Base-by-base conservation (phyloP, 805 yeast genomes). In the Candida broadrunensis region DNA sequence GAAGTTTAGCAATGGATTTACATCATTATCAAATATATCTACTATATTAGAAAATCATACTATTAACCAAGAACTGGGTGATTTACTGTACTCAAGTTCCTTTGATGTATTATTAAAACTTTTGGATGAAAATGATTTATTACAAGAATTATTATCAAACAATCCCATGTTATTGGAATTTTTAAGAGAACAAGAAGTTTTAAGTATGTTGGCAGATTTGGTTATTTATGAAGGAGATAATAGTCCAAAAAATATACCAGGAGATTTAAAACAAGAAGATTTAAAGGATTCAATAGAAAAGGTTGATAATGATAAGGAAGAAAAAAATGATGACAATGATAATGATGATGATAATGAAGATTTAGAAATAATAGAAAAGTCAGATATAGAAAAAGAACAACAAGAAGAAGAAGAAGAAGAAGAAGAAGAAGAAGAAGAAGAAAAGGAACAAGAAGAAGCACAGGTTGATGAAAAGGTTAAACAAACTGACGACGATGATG, bases 1-100 rank as follows among this genome's bases (percentile, higher is more conserved):
- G 75, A 70, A 70, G 51, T 68, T 70, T 50, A 66, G 70, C 45
- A 70, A 67, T 51, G 75, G 75, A 37, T 69, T 68, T 50, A 63
- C 72, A 20, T 66, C 73, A 36, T 51, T 68, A 29, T 66, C 72
- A 23, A 70, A 68, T 38, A 63, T 70, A 35, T 58, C 67, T 33
- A 60, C 69, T 13, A 52, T 70, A 20, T 58, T 70, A 40, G 75
- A 70, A 39, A 58, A 60, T 38, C 56, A 64, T 43, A 47, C 56
- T 16, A 44, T 50, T 37, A 54, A 47, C 41, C 43, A 43, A 18
- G 61, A 51, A 18, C 45, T 47, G 30, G 50, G 47, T 16, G 53
- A 51, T 15, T 35, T 40, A 14, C 48, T 42, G 42, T 42, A 48
- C 20, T 35, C 51, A 8, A 40, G 47, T 27, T 46, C 59, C 4